phyloP scores from a whole-genome alignment of 306 rosid species.

The Lathyrus tuberosus region DNA sequence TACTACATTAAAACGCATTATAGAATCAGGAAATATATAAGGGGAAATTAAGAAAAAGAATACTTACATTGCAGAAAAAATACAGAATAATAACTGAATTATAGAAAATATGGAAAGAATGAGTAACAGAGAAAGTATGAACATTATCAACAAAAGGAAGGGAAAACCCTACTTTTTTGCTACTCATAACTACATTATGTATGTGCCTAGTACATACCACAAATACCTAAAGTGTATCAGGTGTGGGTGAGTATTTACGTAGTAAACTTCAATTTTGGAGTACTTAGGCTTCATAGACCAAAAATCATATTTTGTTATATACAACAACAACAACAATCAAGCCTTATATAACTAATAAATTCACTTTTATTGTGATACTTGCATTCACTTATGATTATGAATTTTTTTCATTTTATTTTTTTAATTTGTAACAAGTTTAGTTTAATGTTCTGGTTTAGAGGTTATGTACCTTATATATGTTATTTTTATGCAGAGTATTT shows the following conservation, averaged over 20 bases:
- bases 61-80: neutral
- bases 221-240: neutral
- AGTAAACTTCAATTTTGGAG: constrained; percentile 5
- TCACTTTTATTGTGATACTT: neutral
- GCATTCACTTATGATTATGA: neutral
- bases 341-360: neutral
- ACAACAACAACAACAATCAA: neutral
- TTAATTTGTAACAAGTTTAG: neutral
- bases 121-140: neutral
- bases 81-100: neutral
- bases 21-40: neutral
- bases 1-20: neutral
- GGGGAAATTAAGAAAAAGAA: neutral
- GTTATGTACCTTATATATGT: neutral
- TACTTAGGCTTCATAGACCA: neutral
- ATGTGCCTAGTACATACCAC: neutral
- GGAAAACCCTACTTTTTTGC: neutral
- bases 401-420: neutral
- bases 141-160: neutral
- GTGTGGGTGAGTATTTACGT: neutral
- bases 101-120: neutral
- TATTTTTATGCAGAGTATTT: neutral
- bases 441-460: neutral
- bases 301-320: constrained; percentile 12
- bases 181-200: neutral